phyloP scores from a whole-genome alignment of 225 moss, liverwort and hornwort species.

The Antitrichia curtipendula region DNA sequence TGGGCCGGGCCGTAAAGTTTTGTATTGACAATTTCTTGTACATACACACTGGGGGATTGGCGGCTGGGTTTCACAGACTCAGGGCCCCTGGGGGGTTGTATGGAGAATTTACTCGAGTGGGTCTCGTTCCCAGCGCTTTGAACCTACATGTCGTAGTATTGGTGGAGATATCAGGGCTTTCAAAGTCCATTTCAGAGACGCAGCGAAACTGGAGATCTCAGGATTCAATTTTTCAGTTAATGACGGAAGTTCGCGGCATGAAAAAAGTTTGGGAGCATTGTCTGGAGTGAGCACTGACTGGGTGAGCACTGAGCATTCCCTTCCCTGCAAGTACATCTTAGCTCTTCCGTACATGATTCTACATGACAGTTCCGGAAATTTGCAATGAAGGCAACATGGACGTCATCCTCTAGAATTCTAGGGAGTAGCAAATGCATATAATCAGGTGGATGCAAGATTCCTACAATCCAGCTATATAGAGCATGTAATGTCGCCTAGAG shows the following conservation, averaged over 20 bases:
- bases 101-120: rapidly evolving
- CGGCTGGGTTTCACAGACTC: neutral
- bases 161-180: neutral
- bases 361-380: neutral
- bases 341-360: neutral
- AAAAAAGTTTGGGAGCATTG: neutral
- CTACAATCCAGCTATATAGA: neutral
- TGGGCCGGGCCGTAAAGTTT: neutral
- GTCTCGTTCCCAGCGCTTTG: rapidly evolving
- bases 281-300: neutral
- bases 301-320: neutral
- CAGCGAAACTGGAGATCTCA: neutral
- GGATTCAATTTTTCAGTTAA: neutral
- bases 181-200: neutral
- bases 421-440: neutral
- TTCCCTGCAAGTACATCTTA: neutral
- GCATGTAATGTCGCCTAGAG: neutral
- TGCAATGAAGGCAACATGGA: neutral
- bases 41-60: neutral
- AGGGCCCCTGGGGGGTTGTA: neutral
- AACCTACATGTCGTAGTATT: neutral
- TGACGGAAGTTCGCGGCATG: rapidly evolving
- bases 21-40: neutral
- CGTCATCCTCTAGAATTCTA: neutral
- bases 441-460: neutral